phyloP scores from a whole-genome alignment of 2,329 filamentous ascomycete species.

The Penicillium polonicum region DNA sequence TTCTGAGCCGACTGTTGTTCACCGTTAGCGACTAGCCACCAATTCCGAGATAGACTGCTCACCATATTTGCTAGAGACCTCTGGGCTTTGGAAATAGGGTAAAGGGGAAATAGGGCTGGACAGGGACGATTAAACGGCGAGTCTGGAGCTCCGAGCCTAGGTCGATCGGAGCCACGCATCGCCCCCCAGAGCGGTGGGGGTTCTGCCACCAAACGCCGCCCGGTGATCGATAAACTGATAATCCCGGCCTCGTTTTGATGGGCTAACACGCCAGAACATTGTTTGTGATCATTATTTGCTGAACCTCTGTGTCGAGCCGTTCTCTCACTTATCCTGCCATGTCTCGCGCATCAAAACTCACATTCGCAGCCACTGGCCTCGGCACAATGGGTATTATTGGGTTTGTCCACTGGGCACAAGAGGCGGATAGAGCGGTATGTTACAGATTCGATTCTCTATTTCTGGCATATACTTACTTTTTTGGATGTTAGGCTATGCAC shows the following conservation, averaged over 20 bases:
- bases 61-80: constrained; percentile 30
- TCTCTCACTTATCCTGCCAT: constrained; percentile 50
- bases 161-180: constrained; percentile 33
- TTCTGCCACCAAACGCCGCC: constrained; percentile 38
- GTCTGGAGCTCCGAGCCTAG: constrained; percentile 29
- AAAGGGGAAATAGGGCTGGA: constrained; percentile 10
- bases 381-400: constrained; percentile 74
- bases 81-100: constrained; percentile 13
- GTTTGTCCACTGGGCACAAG: constrained; percentile 87
- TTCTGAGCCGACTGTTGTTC: constrained; percentile 84
- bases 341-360: constrained; percentile 88
- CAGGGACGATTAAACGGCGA: constrained; percentile 20
- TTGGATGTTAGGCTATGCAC: constrained; percentile 72
- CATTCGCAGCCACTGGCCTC: constrained; percentile 72
- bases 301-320: neutral
- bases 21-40: constrained; percentile 7
- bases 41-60: constrained; percentile 7
- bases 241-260: constrained; percentile 19
- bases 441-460: neutral
- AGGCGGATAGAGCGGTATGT: constrained; percentile 75
- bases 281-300: neutral
- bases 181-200: constrained; percentile 34
- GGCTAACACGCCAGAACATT: neutral
- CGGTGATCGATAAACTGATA: constrained; percentile 24
- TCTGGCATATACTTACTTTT: constrained; percentile 5